Percentiles rank a stretch among this genome's conserved stretches.
These are phyloP conservation scores for Phytophthora pluvialis DNA, from an alignment of 352 stramenopile species.

Conservation along the genomic window DNA sequence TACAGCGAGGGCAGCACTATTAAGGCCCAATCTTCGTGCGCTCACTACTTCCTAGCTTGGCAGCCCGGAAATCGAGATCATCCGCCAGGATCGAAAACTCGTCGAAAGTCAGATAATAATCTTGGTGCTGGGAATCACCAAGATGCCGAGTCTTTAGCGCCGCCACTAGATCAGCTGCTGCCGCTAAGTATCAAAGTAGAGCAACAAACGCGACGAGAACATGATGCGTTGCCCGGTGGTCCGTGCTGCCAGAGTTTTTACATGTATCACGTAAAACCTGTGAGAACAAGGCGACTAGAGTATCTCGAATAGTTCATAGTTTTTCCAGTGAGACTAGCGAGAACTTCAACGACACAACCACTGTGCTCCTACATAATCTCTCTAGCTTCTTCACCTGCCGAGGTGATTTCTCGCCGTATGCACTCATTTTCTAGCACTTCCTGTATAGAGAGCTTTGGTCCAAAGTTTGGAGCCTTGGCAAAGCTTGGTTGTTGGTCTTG, in stretches of 20 bases:
- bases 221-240: slow-evolving; percentile 10
- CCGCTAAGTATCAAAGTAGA: slow-evolving; percentile 24
- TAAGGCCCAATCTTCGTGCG: too few species aligned
- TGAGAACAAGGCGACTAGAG: slow-evolving; percentile 12
- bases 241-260: slow-evolving; percentile 7
- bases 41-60: too few species aligned
- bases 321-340: neutral
- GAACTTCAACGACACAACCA: slow-evolving; percentile 25
- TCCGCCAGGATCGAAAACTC: too few species aligned
- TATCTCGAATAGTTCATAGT: slow-evolving; percentile 10
- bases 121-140: neutral
- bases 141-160: slow-evolving; percentile 3
- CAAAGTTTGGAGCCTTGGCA: too few species aligned
- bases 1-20: too few species aligned
- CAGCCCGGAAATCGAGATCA: too few species aligned
- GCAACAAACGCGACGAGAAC: slow-evolving; percentile 25
- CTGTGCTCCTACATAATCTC: slow-evolving; percentile 15
- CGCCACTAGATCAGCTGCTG: slow-evolving; percentile 20
- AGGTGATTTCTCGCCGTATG: neutral
- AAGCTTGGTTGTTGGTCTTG: too few species aligned
- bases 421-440: too few species aligned
- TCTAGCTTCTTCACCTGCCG: slow-evolving; percentile 7
- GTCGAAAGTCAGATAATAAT: too few species aligned
- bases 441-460: too few species aligned
- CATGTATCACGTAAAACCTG: slow-evolving; percentile 9